Evolutionary conservation across 352 stramenopile species (phyloP), one percentile per base, ranked within the genome.

Genomic region (Pythium phragmitis): DNA sequence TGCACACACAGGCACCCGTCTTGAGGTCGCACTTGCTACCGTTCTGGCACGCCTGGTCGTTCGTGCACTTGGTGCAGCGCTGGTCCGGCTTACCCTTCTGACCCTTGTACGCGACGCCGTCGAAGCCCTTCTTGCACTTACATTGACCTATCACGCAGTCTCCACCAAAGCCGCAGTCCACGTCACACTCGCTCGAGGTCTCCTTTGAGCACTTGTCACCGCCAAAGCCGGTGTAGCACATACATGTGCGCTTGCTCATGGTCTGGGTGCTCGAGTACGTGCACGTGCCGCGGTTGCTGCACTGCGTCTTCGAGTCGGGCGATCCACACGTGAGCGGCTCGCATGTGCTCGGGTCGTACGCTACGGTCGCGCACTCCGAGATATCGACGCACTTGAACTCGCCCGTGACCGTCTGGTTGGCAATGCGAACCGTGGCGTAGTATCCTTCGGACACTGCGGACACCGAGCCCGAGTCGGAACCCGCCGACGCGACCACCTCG

Each of bases 351-450:
- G 72, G 11, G 57, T 82, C 72, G 36, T 66, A 70, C 3, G 75
- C 75, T 57, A 79, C 34, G 36, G 74, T 73, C 23, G 60, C 72
- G 55, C 75, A 82, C 53, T 82, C 75, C 13, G 69, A 75, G 21
- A 80, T 34, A 19, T 80, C 72, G 14, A 77, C 63, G 30, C 75
- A 83, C 45, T 58, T 67, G 48, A 74, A 77, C 39, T 87, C 57
- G 2, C 85, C 85, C 2, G 57, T 82, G 33, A 94, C 75, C 23
- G 64, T 70, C 39, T 75, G 68, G 53, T 78, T 87, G 43, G 58
- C 62, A 62, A 94, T 77, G 21, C 67, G 84, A 45, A 85, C 75
- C 30, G 78, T 84, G 28, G 72, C 84, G 65, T 85, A 83, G 21
- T 53, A 51, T 47, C 58, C 71, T 12, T 64, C 60, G 14, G 69